Base-by-base conservation (phyloP, 495 filamentous ascomycete genomes). In the Annulohypoxylon maeteangense region DNA sequence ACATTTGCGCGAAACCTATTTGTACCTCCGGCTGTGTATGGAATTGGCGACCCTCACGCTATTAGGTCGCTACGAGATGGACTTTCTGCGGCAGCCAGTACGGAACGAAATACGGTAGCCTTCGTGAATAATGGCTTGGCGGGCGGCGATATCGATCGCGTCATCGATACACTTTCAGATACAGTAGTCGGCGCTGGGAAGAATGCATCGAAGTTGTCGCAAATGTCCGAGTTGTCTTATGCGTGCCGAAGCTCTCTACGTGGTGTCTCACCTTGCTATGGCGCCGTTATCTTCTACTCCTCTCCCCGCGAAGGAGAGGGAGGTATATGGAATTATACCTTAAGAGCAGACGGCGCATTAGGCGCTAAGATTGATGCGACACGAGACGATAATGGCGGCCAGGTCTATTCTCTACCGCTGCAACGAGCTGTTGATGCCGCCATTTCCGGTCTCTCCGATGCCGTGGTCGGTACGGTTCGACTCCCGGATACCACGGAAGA, bases 241-340 rank as follows among this genome's bases (percentile, higher is more conserved):
- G 79, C 82, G 27, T 97, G 93, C 76, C 83, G 83, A 45, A 91
- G 88, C 65, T 86, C 85, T 12, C 78, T 97, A 54, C 82, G 90
- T 31, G 93, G 91, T 1, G 88, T 90, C 4, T 92, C 90, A 2
- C 77, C 74, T 2, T 97, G 93, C 76, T 94, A 89, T 73, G 91
- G 87, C 10, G 93, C 91, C 1, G 90, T 90, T 6, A 86, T 91
- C 22, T 96, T 97, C 76, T 78, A 87, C 57, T 89, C 87, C 5
- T 93, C 90, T 8, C 92, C 92, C 3, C 82, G 71, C 2, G 90
- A 93, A 80, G 91, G 91, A 7, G 70, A 76, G 0, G 85, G 83
- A 29, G 86, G 84, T 0, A 68, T 84, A n/a, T 96, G 93, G 93
- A 95, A 95, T 76, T 97, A 96, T 70, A 93, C 91, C 1, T 81